Conservation (phyloP, 2,329 filamentous ascomycete genomes). For the Exophiala spinifera region DNA sequence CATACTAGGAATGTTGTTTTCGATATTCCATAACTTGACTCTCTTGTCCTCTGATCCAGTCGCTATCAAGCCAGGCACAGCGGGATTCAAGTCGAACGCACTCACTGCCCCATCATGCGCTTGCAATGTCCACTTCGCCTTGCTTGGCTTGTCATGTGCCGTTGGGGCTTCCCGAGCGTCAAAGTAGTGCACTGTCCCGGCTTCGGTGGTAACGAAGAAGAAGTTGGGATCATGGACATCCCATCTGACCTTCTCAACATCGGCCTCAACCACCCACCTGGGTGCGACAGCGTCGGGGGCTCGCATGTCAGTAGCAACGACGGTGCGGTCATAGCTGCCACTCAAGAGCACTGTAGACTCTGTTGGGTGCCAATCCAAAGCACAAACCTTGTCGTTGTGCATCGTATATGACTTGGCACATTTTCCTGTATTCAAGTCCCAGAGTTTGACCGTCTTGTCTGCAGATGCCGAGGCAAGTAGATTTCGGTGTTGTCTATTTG, state of each 20-base stretch:
- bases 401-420: conserved; percentile 94
- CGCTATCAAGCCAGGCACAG: conserved; percentile 87
- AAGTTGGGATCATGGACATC: conserved; percentile 88
- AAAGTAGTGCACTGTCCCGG: conserved; percentile 86
- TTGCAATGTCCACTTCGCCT: conserved; percentile 90
- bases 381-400: conserved; percentile 97
- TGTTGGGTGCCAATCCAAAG: conserved; percentile 84
- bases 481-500: conserved; percentile 91
- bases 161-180: conserved; percentile 66
- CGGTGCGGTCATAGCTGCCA: conserved; percentile 90
- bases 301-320: conserved; percentile 95
- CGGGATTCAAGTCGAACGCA: conserved; percentile 85
- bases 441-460: conserved; percentile 95
- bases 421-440: conserved; percentile 88
- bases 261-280: conserved; percentile 90
- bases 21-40: conserved; percentile 95
- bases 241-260: conserved; percentile 91
- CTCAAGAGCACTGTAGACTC: conserved; percentile 87
- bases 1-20: conserved; percentile 76
- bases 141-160: conserved; percentile 63
- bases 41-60: conserved; percentile 93
- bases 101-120: conserved; percentile 91
- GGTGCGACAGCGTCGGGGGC: conserved; percentile 78
- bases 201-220: conserved; percentile 95
- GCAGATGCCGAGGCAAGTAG: conserved; percentile 91